Percentiles rank a stretch among this genome's conserved stretches.
phyloP scores from a whole-genome alignment of 768 basidiomycete genomes.

The Obba rivulosa region DNA sequence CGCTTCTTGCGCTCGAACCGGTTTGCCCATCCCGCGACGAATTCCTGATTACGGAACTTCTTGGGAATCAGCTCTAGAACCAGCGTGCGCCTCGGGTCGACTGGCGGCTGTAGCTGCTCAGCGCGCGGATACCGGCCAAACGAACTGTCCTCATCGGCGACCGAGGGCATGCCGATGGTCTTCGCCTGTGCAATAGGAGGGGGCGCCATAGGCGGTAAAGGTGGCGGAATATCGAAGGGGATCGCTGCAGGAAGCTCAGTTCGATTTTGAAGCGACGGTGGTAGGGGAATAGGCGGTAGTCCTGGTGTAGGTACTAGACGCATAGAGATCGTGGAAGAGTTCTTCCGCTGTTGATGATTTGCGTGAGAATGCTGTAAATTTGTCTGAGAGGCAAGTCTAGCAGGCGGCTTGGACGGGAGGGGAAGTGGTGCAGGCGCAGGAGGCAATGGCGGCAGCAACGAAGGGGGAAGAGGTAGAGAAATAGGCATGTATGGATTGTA shows the following conservation, averaged over 20 bases:
- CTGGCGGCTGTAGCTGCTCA: background rate
- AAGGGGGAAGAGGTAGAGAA: background rate
- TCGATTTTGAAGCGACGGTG: too few relatives aligned
- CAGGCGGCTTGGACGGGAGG: background rate
- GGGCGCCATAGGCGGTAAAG: background rate
- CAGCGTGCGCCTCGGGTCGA: constrained; percentile 14
- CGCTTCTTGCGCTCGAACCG: constrained; percentile 9
- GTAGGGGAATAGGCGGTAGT: background rate
- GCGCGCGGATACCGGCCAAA: constrained; percentile 5
- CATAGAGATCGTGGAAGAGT: too few relatives aligned
- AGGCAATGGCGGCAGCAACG: background rate
- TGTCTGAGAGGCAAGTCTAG: too few relatives aligned
- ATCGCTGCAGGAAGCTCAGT: too few relatives aligned
- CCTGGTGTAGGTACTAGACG: too few relatives aligned
- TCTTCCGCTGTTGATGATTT: too few relatives aligned
- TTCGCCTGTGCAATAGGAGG: constrained; percentile 2
- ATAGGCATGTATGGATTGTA: too few relatives aligned
- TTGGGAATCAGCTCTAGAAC: constrained; percentile 22
- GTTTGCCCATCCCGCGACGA: constrained; percentile 18
- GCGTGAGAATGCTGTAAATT: too few relatives aligned
- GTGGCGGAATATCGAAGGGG: background rate
- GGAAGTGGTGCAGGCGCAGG: constrained; percentile 1
- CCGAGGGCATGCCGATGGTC: constrained; percentile 14
- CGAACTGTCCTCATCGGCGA: constrained; percentile 4
- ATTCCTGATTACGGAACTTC: constrained; percentile 17